Evolutionary conservation across 371 early-diverging fungal species (phyloP).

Genomic region (Mucor velutinosus): DNA sequence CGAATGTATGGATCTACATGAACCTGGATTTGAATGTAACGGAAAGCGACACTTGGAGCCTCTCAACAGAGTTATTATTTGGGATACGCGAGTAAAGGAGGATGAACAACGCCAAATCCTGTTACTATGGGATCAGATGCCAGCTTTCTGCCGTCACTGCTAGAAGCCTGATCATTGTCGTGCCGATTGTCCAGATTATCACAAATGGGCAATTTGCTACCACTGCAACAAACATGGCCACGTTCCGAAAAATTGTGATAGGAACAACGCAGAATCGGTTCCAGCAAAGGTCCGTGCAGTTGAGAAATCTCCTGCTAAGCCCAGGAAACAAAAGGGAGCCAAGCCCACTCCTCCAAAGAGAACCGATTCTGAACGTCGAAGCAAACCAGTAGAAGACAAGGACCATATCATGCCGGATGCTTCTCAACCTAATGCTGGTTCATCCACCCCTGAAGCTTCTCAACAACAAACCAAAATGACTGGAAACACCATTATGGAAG

Average conservation of each 20-base stretch:
- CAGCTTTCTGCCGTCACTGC: background rate
- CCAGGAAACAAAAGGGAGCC: background rate
- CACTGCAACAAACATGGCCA: conserved; percentile 7
- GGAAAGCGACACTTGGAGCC: background rate
- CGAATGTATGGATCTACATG: background rate
- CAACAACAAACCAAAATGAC: no score
- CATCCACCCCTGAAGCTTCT: no score
- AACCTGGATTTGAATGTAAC: background rate
- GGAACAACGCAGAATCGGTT: background rate
- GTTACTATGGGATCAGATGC: background rate
- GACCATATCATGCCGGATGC: no score
- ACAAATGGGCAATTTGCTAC: background rate
- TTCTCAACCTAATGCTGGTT: no score
- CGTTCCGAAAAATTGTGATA: background rate
- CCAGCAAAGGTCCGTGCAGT: background rate
- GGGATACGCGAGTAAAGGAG: background rate
- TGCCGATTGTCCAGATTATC: background rate
- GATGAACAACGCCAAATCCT: background rate
- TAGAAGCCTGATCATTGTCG: background rate
- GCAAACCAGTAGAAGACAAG: no score
- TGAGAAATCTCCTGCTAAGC: background rate
- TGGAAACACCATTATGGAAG: no score
- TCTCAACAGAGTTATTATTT: background rate
- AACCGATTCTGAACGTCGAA: no score
- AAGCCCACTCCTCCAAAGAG: no score